These are phyloP conservation scores for Colletotrichum phormii DNA, from an alignment of 2,329 filamentous ascomycete species.

Conservation along the genomic window DNA sequence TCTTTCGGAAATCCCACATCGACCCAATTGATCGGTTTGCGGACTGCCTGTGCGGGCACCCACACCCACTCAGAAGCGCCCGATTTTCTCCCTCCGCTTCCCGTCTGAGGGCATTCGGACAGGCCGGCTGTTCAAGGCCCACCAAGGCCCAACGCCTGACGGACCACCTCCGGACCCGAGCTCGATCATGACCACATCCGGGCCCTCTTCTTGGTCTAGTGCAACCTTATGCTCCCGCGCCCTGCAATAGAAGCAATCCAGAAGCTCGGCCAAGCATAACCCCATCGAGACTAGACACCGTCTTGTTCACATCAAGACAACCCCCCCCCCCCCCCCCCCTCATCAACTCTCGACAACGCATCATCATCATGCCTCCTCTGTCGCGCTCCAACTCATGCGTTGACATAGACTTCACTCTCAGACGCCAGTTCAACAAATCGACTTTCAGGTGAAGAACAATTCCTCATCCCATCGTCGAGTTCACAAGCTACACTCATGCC, in stretches of 20 bases:
- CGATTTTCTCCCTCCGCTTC: conserved; percentile 2
- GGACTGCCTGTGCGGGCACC: not conserved
- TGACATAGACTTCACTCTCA: conserved; percentile 81
- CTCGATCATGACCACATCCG: conserved; percentile 23
- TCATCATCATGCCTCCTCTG: conserved; percentile 53
- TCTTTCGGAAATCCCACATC: not conserved
- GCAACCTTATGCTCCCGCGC: conserved; percentile 26
- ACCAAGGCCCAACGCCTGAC: conserved; percentile 19
- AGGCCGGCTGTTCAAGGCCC: conserved; percentile 27
- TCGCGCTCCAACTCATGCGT: conserved; percentile 61
- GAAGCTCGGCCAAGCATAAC: conserved; percentile 19
- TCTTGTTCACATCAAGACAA: conserved; percentile 8
- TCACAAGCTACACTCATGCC: not conserved
- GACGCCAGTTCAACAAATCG: conserved; percentile 78
- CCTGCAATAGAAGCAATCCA: conserved; percentile 18
- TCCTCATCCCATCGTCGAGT: conserved; percentile 2
- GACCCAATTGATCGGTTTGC: not conserved
- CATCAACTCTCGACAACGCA: conserved; percentile 21
- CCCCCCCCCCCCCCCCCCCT: conserved; percentile 19
- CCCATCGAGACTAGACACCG: conserved; percentile 1
- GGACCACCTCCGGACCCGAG: conserved; percentile 33
- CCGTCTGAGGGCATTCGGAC: conserved; percentile 24
- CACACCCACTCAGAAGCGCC: not conserved
- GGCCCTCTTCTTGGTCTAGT: conserved; percentile 25
- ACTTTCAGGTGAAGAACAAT: conserved; percentile 72